Conservation (phyloP, 371 early-diverging fungal species). For the Syncephalis plumigaleata region DNA sequence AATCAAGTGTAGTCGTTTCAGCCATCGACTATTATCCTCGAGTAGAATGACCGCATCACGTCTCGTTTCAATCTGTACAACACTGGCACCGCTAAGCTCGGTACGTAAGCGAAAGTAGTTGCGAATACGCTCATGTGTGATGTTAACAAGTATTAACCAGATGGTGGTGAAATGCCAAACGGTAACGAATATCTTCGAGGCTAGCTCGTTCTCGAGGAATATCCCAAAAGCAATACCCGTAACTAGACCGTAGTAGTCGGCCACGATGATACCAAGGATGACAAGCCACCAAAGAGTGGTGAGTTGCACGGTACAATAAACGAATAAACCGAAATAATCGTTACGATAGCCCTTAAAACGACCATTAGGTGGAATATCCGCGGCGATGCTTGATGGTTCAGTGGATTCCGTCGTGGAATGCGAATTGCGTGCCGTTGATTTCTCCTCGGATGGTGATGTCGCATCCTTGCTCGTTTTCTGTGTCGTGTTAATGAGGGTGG, state of each 20-base stretch:
- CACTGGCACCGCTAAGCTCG: constrained; percentile 21
- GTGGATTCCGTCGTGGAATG: too few species aligned
- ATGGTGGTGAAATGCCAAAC: constrained; percentile 45
- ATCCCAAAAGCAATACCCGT: constrained; percentile 16
- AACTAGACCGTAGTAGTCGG: constrained; percentile 45
- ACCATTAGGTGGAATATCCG: too few species aligned
- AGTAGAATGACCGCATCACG: constrained; percentile 28
- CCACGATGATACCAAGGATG: constrained; percentile 37
- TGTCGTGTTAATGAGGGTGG: constrained; percentile 5
- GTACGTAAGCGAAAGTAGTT: constrained; percentile 46
- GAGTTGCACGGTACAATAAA: constrained; percentile 24
- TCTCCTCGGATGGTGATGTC: not conserved
- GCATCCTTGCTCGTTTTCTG: not conserved
- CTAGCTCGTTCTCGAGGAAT: constrained; percentile 29
- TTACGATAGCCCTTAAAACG: constrained; percentile 43
- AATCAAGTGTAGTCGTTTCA: constrained; percentile 13
- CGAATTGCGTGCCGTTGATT: too few species aligned
- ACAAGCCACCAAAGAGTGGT: constrained; percentile 44
- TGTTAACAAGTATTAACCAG: constrained; percentile 36
- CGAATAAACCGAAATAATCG: constrained; percentile 33
- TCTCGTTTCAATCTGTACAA: constrained; percentile 41
- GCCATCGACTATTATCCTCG: constrained; percentile 20
- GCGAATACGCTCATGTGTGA: constrained; percentile 19
- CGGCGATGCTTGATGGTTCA: constrained; percentile 6
- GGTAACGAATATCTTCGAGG: constrained; percentile 40